Evolutionary conservation across 208 protist genomes (phyloP).

Genomic region (Porcisia deanei): DNA sequence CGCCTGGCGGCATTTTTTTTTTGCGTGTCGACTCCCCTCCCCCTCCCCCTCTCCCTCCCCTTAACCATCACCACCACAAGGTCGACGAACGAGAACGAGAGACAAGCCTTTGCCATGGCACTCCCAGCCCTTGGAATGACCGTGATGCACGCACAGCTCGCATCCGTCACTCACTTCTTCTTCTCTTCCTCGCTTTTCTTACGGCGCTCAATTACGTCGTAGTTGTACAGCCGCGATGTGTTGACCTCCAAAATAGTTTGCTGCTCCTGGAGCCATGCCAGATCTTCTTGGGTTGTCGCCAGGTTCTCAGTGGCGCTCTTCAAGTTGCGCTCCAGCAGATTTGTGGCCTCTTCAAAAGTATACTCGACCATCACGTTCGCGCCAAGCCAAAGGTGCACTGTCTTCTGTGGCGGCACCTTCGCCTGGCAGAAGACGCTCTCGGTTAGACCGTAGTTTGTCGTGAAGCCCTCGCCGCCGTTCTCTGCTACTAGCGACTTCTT

Average conservation of each 20-base stretch:
- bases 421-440: conserved; percentile 91
- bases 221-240: conserved; percentile 95
- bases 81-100: background rate
- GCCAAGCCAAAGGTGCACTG: conserved; percentile 94
- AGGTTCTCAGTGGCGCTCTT: conserved; percentile 82
- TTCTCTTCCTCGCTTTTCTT: conserved; percentile 41
- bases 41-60: too few species aligned
- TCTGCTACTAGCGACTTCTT: conserved; percentile 55
- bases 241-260: conserved; percentile 96
- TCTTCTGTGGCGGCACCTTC: conserved; percentile 76
- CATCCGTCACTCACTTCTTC: conserved; percentile 11
- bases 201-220: conserved; percentile 88
- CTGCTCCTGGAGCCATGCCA: conserved; percentile 96
- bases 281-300: conserved; percentile 88
- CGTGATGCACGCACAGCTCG: background rate
- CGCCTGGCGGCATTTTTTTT: too few species aligned
- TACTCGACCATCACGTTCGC: conserved; percentile 98
- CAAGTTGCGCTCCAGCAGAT: conserved; percentile 92
- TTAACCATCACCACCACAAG: background rate
- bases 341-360: conserved; percentile 93
- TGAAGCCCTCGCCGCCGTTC: conserved; percentile 40
- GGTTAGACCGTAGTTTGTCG: conserved; percentile 88
- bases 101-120: background rate
- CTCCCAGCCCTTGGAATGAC: background rate
- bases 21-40: too few species aligned